Evolutionary conservation across 2,329 filamentous ascomycete species (phyloP).

Genomic region (Neonectria faginata): DNA sequence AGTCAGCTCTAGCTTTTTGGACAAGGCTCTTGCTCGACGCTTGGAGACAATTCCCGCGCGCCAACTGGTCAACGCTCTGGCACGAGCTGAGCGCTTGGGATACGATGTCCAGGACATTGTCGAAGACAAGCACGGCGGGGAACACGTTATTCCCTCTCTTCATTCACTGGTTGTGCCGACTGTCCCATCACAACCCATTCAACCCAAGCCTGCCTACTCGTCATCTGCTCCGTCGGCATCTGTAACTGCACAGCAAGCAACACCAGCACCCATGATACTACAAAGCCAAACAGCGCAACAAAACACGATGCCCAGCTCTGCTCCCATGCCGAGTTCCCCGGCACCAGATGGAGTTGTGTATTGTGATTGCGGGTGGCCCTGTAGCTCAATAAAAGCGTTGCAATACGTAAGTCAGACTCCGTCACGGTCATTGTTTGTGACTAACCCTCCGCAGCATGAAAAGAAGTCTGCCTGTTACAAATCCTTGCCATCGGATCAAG

Average conservation of each 20-base stretch:
- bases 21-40: conserved; percentile 63
- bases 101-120: conserved; percentile 65
- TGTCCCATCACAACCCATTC: conserved; percentile 9
- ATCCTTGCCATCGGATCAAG: conserved; percentile 22
- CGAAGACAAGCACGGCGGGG: conserved; percentile 51
- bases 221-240: conserved; percentile 13
- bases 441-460: conserved; percentile 45
- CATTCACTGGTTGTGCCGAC: conserved; percentile 30
- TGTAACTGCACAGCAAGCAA: not conserved
- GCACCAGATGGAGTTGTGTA: conserved; percentile 34
- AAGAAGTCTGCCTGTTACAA: conserved; percentile 45
- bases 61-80: conserved; percentile 67
- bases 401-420: conserved; percentile 46
- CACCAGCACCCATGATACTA: not conserved
- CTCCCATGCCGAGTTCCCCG: too few relatives aligned
- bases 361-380: conserved; percentile 53
- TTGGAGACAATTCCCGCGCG: conserved; percentile 66
- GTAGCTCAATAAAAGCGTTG: conserved; percentile 48
- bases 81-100: conserved; percentile 67
- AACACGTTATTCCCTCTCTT: conserved; percentile 54
- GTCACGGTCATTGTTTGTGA: not conserved
- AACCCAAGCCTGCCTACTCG: conserved; percentile 14
- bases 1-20: conserved; percentile 63
- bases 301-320: not conserved
- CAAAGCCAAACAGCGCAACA: not conserved